phyloP scores from a whole-genome alignment of 108 stramenopile species.

The Asterionellopsis glacialis region DNA sequence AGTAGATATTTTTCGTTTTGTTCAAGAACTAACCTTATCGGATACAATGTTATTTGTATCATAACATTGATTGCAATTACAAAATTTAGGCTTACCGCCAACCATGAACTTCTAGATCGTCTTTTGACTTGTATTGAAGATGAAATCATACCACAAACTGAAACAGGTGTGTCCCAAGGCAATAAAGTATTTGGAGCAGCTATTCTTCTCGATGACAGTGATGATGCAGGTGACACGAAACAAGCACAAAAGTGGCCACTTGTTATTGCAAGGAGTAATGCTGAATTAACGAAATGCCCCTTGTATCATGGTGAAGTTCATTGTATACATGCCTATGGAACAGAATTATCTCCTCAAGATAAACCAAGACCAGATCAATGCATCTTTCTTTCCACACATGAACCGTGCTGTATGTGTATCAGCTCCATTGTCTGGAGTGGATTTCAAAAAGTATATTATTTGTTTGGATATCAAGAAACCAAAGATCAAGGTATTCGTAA shows the following conservation, averaged over 20 bases:
- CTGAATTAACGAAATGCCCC: constrained; percentile 31
- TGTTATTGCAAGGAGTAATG: constrained; percentile 26
- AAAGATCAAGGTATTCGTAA: constrained; percentile 36
- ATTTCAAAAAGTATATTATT: constrained; percentile 37
- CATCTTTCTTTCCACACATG: constrained; percentile 48
- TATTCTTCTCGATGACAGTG: constrained; percentile 21
- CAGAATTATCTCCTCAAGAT: constrained; percentile 25
- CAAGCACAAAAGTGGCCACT: too few relatives aligned
- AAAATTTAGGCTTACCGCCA: not conserved
- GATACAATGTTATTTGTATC: too few relatives aligned
- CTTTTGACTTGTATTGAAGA: constrained; percentile 32
- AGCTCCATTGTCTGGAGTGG: constrained; percentile 50
- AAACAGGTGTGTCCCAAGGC: constrained; percentile 31
- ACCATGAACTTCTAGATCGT: not conserved
- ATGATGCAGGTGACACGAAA: not conserved
- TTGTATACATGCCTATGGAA: constrained; percentile 36
- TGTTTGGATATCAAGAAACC: constrained; percentile 44
- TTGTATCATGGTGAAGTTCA: constrained; percentile 55
- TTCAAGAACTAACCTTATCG: too few relatives aligned
- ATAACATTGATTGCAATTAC: too few relatives aligned
- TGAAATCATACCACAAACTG: constrained; percentile 40
- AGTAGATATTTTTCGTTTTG: too few relatives aligned
- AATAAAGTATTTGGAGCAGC: constrained; percentile 60
- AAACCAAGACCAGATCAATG: constrained; percentile 33
- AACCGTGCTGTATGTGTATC: constrained; percentile 65